A percentile compares a stretch with the other conserved stretches of the same genome.
These are phyloP conservation scores for Ogataea wickerhamii DNA, from an alignment of 805 yeast genomes.

Conservation along the genomic window DNA sequence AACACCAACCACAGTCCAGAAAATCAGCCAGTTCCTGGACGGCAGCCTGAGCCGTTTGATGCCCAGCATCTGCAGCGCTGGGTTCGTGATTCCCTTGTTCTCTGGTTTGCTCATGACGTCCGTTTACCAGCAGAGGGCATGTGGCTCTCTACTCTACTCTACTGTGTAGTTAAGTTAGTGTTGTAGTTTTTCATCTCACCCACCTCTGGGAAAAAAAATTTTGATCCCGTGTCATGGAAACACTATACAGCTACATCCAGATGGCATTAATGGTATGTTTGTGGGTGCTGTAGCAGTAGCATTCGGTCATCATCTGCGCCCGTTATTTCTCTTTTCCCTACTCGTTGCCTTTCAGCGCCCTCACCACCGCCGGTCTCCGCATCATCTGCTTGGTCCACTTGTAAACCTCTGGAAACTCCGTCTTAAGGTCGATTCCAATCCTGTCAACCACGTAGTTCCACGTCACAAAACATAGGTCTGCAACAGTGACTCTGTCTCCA, in stretches of 20 bases:
- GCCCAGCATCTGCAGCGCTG: slow-evolving; percentile 84
- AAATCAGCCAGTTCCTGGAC: slow-evolving; percentile 88
- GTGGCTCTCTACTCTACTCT: too few species aligned
- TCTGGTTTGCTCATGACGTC: neutral
- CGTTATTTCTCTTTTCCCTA: too few species aligned
- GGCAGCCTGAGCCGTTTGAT: slow-evolving; percentile 75
- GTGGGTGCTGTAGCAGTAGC: too few species aligned
- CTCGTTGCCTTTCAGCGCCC: slow-evolving; percentile 63
- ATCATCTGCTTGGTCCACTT: slow-evolving; percentile 95
- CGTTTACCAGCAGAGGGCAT: too few species aligned
- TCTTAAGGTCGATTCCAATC: slow-evolving; percentile 81
- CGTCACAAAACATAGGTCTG: slow-evolving; percentile 90
- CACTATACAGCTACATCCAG: too few species aligned
- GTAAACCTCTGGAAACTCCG: slow-evolving; percentile 91
- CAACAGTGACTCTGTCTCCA: slow-evolving; percentile 78
- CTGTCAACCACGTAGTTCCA: slow-evolving; percentile 96
- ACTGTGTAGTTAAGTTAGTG: too few species aligned
- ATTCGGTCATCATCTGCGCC: too few species aligned
- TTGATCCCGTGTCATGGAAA: too few species aligned
- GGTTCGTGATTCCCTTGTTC: slow-evolving; percentile 52
- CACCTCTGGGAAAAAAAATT: too few species aligned
- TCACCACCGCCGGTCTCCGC: slow-evolving; percentile 87
- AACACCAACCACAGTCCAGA: slow-evolving; percentile 66
- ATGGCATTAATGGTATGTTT: too few species aligned
- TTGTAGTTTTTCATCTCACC: too few species aligned